Percentiles rank a stretch among this genome's conserved stretches.
phyloP scores from a whole-genome alignment of 148 eudicot genomes.

The Chenopodium suecicum region DNA sequence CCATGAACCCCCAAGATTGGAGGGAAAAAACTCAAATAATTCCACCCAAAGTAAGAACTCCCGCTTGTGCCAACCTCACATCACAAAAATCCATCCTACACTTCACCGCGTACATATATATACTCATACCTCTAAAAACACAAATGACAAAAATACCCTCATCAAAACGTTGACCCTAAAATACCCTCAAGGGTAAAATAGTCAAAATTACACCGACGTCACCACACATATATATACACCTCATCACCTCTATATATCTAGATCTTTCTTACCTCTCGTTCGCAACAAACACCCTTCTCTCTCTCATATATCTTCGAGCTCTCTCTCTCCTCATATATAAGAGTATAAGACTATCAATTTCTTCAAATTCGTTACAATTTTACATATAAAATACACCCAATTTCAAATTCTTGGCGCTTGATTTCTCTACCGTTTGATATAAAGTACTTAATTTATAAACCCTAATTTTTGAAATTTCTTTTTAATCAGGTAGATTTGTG shows the following conservation, averaged over 20 bases:
- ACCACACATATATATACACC: conserved; percentile 1
- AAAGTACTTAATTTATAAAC: background rate
- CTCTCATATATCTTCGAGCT: background rate
- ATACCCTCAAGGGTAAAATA: background rate
- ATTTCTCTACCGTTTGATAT: background rate
- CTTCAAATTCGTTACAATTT: background rate
- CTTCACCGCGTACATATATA: too few species aligned
- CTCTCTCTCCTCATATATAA: background rate
- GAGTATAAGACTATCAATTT: background rate
- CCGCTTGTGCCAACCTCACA: too few species aligned
- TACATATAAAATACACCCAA: background rate
- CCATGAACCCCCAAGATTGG: too few species aligned
- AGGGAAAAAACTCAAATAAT: too few species aligned
- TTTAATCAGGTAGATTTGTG: background rate
- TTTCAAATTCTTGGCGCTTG: conserved; percentile 25
- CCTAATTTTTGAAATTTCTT: background rate
- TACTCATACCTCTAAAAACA: too few species aligned
- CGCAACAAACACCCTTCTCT: background rate
- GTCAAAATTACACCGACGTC: background rate
- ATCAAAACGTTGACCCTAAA: background rate
- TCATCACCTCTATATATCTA: conserved; percentile 3
- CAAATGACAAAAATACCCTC: background rate
- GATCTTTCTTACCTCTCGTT: conserved; percentile 10
- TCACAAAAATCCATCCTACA: too few species aligned
- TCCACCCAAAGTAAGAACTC: too few species aligned